Base-by-base conservation (phyloP, 2,329 filamentous ascomycete species). In the Xylaria polymorpha region DNA sequence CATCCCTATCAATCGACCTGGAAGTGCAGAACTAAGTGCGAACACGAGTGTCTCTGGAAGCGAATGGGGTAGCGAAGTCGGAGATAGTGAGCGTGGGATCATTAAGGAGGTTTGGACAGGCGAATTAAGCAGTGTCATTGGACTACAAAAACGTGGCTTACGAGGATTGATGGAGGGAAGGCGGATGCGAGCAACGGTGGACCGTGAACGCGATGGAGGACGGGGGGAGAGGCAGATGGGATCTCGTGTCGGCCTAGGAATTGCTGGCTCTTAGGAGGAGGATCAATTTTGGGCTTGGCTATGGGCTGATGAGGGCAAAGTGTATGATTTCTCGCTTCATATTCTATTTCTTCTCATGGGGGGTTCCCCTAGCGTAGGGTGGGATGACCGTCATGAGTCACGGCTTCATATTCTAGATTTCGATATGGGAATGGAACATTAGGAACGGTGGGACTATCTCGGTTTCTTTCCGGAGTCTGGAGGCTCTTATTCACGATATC, bases 151-250 rank as follows among this genome's bases (percentile, higher is more conserved):
- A 84, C 87, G 96, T 63, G 96, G 96, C 0, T 80, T 99, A 43
- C 86, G 95, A 68, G 96, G 96, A 0, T 80, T 99, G 73, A 98
- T 99, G 96, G 96, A 98, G 80, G 95, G 95, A 3, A 85, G 95
- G 53, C 86, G 95, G 69, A 90, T 98, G 84, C 75, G 78, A 56
- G 79, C 77, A 4, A 79, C 76, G n/a, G 75, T 78, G 32, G 78
- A 77, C 53, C 75, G 76, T 15, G 78, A 75, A 58, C 75, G 77
- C 8, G 72, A 80, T 62, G 75, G 76, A 29, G 74, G 75, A 20
- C 71, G 73, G 67, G 64, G 75, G 29, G 76, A 79, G 56, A 74
- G 75, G 50, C 56, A 64, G 29, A 41, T 43, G 57, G 64, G 64
- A 43, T 67, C 67, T 43, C 78, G 85, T 56, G 82, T 87, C 32